Evolutionary conservation across 2,329 filamentous ascomycete genomes (phyloP).

Genomic region (Ophiocordyceps unilateralis): DNA sequence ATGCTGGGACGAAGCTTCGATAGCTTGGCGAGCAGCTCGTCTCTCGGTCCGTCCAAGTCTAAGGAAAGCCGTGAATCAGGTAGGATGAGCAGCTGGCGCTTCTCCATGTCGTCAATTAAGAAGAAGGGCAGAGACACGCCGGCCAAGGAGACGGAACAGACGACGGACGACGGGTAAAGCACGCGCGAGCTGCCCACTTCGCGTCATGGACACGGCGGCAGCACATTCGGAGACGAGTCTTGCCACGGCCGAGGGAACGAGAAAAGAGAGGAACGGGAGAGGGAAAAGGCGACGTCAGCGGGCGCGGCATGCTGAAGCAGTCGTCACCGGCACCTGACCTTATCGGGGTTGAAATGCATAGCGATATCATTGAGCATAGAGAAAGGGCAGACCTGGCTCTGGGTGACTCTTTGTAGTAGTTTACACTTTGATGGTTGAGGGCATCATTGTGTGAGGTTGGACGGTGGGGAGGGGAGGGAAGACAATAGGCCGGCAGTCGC

Average conservation of each 20-base stretch:
- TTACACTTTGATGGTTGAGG: too few relatives aligned
- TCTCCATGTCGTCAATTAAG: slow-evolving; percentile 42
- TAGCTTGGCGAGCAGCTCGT: slow-evolving; percentile 38
- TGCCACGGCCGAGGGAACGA: background rate
- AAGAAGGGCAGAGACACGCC: slow-evolving; percentile 36
- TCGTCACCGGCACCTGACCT: background rate
- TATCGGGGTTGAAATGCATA: too few relatives aligned
- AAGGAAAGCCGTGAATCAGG: slow-evolving; percentile 29
- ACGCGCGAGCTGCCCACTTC: background rate
- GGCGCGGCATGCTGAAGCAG: background rate
- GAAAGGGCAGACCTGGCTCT: too few relatives aligned
- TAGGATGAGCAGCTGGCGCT: slow-evolving; percentile 31
- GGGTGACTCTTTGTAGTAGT: too few relatives aligned
- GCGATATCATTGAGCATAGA: background rate
- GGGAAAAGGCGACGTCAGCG: background rate
- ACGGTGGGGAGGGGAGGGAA: too few relatives aligned
- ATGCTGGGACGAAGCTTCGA: slow-evolving; percentile 34
- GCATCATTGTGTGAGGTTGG: too few relatives aligned
- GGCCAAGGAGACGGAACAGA: slow-evolving; percentile 25
- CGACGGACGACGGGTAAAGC: slow-evolving; percentile 13
- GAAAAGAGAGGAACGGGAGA: background rate
- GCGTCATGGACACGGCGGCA: background rate
- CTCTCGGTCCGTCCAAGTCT: slow-evolving; percentile 32
- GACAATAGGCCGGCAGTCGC: too few relatives aligned
- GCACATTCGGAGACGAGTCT: background rate